phyloP scores from a whole-genome alignment of 352 stramenopile genomes.

The Blastocystis sp. region DNA sequence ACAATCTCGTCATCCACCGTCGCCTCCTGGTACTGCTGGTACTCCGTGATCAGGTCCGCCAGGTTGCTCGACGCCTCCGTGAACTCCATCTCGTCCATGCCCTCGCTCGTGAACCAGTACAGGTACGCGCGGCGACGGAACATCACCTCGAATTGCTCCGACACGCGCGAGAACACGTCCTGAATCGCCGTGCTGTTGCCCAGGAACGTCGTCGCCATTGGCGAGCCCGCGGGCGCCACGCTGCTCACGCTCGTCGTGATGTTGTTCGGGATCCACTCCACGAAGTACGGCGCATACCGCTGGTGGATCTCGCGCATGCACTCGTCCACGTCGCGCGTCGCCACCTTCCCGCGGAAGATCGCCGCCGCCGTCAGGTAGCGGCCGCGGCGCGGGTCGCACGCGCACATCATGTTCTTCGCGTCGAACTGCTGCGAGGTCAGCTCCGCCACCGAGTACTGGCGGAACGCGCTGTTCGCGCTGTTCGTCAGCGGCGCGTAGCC shows the following conservation, averaged over 20 bases:
- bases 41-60: constrained; percentile 99
- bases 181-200: constrained; percentile 98
- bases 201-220: constrained; percentile 97
- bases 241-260: constrained; percentile 99
- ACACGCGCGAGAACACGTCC: constrained; percentile 99
- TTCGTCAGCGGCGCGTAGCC: constrained; percentile 94
- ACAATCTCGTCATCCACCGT: constrained; percentile 87
- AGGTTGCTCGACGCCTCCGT: constrained; percentile 99
- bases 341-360: constrained; percentile 98
- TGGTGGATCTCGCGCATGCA: constrained; percentile 99
- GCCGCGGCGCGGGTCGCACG: constrained; percentile 93
- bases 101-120: constrained; percentile 98
- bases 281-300: constrained; percentile 99
- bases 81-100: constrained; percentile 99
- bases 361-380: constrained; percentile 96
- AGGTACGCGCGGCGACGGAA: constrained; percentile 98
- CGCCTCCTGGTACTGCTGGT: constrained; percentile 99
- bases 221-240: constrained; percentile 92
- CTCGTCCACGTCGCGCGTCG: constrained; percentile 96
- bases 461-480: constrained; percentile 92
- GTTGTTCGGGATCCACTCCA: constrained; percentile 99
- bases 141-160: constrained; percentile 99
- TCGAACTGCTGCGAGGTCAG: constrained; percentile 87
- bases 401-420: constrained; percentile 99
- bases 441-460: constrained; percentile 92